Evolutionary conservation across 192 early-diverging fungal genomes (phyloP).

Genomic region (Dissophora globulifera): DNA sequence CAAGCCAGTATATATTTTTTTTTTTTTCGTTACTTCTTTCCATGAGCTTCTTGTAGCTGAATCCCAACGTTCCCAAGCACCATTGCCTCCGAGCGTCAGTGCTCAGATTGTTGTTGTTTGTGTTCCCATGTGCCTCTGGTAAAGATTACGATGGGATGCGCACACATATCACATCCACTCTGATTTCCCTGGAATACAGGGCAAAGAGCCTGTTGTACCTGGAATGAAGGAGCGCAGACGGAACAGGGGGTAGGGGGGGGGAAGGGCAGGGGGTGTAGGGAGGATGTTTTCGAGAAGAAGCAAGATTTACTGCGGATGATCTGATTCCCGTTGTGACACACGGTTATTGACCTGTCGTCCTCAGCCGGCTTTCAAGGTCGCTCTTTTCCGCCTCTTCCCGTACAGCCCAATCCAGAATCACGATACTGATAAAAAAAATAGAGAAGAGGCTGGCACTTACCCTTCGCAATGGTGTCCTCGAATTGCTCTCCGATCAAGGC

Average conservation of each 20-base stretch:
- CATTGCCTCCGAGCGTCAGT: not conserved
- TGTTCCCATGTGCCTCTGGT: not conserved
- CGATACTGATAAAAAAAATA: too few relatives aligned
- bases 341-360: too few relatives aligned
- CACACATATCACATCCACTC: not conserved
- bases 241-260: too few relatives aligned
- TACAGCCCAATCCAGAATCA: too few relatives aligned
- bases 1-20: not conserved
- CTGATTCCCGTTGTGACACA: not conserved
- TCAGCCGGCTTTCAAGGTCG: too few relatives aligned
- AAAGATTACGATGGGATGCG: not conserved
- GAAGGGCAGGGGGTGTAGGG: too few relatives aligned
- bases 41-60: too few relatives aligned
- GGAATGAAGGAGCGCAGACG: not conserved
- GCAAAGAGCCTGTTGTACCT: not conserved
- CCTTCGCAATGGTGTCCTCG: slow-evolving; percentile 54
- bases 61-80: slow-evolving; percentile 3
- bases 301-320: not conserved
- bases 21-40: too few relatives aligned
- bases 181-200: not conserved
- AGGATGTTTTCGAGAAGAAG: too few relatives aligned
- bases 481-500: slow-evolving; percentile 62
- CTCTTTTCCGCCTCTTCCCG: too few relatives aligned
- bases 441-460: slow-evolving; percentile 43
- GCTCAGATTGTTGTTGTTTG: not conserved